Base-by-base conservation (phyloP, 805 yeast genomes). In the Sungouiozyma ichnusensis region DNA sequence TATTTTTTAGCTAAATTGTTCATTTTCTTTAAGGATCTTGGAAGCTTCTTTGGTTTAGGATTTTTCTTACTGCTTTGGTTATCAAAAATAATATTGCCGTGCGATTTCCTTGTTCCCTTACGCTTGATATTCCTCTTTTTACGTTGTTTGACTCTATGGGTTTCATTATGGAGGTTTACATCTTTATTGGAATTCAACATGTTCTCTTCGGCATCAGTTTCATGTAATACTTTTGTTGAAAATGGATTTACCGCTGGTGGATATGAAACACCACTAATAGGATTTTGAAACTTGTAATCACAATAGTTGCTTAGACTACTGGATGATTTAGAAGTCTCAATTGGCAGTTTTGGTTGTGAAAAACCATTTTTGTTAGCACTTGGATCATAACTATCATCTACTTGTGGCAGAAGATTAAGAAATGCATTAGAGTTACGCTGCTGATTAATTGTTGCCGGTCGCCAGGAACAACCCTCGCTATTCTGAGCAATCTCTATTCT, bases 1-100 rank as follows among this genome's bases (percentile, higher is more conserved):
- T 59, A 54, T 33, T 56, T 58, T 31, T 48, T 48, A 6, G 53
- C 62, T 3, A 59, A 39, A 34, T 52, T 47, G 20, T 49, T 55
- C 53, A 59, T 52, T 35, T 48, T 52, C 36, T 49, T 56, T 20
- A 59, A 38, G 14, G 59, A 48, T 40, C 57, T 59, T 3, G 64
- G 64, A 3, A 42, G 33, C 16, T 36, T 38, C 27, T 29, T 35
- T 16, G 35, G 15, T 13, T 16, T 11, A 35, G 36, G 7, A 15
- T 16, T 17, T 8, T 4, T 35, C 9, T 35, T 16, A 35, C 20
- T 35, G 20, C 16, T 16, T 16, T 35, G n/a, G 6, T 24, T 24
- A 24, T 24, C 11, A 24, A 6, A 13, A 2, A 14, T 14, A 15
- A 17, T 7, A 18, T 33, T 13, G 5, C 3, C 20, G 9, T 15